Evolutionary conservation across 495 filamentous ascomycete species (phyloP), one percentile per base, ranked within the genome.

Genomic region (Penicillium cinerascens): DNA sequence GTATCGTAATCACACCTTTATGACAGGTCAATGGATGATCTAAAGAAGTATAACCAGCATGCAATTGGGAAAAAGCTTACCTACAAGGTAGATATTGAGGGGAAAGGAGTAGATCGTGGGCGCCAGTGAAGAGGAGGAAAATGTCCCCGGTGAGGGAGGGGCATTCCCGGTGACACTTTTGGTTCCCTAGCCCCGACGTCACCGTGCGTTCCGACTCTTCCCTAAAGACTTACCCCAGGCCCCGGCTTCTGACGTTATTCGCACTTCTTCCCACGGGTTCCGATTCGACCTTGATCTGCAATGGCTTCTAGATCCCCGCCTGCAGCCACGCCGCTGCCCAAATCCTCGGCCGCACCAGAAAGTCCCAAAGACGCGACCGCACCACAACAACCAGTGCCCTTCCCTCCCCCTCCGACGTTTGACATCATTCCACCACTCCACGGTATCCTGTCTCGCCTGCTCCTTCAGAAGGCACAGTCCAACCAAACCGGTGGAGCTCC

Each of bases 361-460:
- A 72, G 67, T 23, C 74, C 72, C 36, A 67, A 61, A 60, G 62
- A 58, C 51, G 64, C 69, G 54, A 74, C 76, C 47, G 60, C 71
- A 39, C 67, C 60, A 74, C 82, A 64, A 66, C 81, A 49, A 76
- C 82, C 73, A 23, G 66, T 71, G 16, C 58, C 68, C 6, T 75
- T 83, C 45, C 82, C 78, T 49, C 58, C 78, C 43, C 79, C 82
- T 5, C 71, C 79, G 52, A 83, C 83, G 17, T 86, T 96, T 68
- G 92, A 96, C 77, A 83, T 89, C 54, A 78, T 97, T 43, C 91
- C 93, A 45, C 81, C 89, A 43, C 79, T 97, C 42, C 82, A 88
- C 65, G 78, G 82, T 10, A 81, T 96, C 58, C 80, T 97, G 41
- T 75, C 83, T 50, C 87, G 86, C 37, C 81, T 96, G 29, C 81